Evolutionary conservation across 352 stramenopile species (phyloP).

Genomic region (Aphanomyces euteiches): DNA sequence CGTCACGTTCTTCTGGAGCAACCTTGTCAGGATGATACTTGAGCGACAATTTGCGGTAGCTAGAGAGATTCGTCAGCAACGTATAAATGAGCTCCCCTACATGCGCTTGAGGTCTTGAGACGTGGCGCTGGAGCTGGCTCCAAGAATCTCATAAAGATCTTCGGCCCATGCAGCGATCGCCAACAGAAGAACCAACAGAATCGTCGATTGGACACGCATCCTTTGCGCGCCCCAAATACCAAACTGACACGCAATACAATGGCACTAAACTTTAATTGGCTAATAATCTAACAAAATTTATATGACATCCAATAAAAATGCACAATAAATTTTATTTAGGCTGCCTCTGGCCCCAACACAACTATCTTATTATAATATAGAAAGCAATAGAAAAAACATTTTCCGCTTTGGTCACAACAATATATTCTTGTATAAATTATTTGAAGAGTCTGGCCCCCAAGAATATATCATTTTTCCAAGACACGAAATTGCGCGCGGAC

Average conservation of each 20-base stretch:
- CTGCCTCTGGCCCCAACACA: too few relatives aligned
- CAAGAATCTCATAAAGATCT: conserved; percentile 67
- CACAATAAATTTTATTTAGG: not conserved
- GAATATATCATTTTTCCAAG: too few relatives aligned
- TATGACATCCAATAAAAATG: not conserved
- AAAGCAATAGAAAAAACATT: too few relatives aligned
- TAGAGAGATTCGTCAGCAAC: not conserved
- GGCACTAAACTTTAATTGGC: not conserved
- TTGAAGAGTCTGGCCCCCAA: too few relatives aligned
- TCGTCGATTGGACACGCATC: conserved; percentile 22
- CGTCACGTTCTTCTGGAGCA: conserved; percentile 53
- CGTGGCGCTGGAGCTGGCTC: conserved; percentile 50
- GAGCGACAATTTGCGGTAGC: conserved; percentile 89
- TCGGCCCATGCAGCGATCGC: conserved; percentile 39
- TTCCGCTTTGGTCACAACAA: too few relatives aligned
- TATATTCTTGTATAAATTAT: too few relatives aligned
- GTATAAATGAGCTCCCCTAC: conserved; percentile 34
- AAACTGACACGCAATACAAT: not conserved
- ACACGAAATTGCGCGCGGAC: too few relatives aligned
- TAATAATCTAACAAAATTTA: not conserved
- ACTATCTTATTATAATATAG: too few relatives aligned
- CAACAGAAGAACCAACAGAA: conserved; percentile 47
- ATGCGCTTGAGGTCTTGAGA: conserved; percentile 66
- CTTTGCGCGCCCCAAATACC: not conserved
- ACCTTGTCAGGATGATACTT: conserved; percentile 96